Conservation (phyloP, 1,284 basidiomycete species). For the Quambalaria eucalypti region DNA sequence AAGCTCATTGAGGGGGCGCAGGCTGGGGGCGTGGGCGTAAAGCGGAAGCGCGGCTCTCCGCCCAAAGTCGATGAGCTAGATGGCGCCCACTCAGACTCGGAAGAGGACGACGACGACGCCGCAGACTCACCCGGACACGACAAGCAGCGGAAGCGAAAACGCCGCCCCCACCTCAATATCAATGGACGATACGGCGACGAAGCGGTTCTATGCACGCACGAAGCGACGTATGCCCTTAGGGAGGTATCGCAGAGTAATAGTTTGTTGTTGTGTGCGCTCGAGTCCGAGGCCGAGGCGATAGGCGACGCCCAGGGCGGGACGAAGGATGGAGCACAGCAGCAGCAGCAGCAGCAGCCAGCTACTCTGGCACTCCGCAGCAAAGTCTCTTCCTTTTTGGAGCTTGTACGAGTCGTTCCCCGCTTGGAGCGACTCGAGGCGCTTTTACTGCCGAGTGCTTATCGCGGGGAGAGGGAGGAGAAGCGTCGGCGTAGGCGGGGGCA, state of each 20-base stretch:
- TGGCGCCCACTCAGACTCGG: too few species aligned
- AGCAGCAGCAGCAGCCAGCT: not conserved
- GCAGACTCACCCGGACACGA: too few species aligned
- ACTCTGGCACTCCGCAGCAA: conserved; percentile 18
- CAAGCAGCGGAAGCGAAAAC: not conserved
- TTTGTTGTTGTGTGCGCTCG: conserved; percentile 29
- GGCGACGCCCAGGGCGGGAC: not conserved
- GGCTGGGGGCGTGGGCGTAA: not conserved
- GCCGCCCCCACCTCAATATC: conserved; percentile 20
- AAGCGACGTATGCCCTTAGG: conserved; percentile 32
- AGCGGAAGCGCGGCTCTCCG: not conserved
- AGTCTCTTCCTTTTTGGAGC: conserved; percentile 30
- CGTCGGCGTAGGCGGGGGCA: not conserved
- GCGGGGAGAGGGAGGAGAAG: conserved; percentile 23
- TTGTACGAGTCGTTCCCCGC: conserved; percentile 26
- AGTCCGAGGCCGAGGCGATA: not conserved
- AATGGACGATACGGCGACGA: conserved; percentile 37
- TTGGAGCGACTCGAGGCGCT: conserved; percentile 27
- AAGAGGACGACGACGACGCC: too few species aligned
- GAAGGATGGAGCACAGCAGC: too few species aligned
- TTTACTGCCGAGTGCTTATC: conserved; percentile 23
- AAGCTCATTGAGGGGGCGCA: conserved; percentile 1
- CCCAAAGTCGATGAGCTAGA: not conserved
- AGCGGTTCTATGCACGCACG: conserved; percentile 34
- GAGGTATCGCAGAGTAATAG: conserved; percentile 39